These are phyloP conservation scores for Pythium chondricola DNA, from an alignment of 352 stramenopile genomes.

Conservation along the genomic window DNA sequence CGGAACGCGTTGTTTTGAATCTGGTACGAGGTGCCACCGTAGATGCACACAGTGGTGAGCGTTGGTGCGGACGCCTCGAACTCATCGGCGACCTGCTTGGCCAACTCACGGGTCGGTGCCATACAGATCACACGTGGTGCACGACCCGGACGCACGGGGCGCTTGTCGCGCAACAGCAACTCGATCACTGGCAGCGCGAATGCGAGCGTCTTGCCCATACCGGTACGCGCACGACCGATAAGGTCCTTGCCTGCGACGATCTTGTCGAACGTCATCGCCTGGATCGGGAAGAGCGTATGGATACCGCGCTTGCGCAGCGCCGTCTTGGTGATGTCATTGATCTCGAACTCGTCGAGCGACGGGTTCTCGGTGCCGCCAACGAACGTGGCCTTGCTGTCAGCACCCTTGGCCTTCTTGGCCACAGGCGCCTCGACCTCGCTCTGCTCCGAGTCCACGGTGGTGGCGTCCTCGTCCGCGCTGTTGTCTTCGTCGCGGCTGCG, in stretches of 20 bases:
- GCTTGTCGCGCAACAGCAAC: conserved; percentile 81
- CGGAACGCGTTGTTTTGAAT: conserved; percentile 86
- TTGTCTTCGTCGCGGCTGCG: conserved; percentile 34
- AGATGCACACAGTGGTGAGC: conserved; percentile 87
- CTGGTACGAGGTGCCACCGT: conserved; percentile 88
- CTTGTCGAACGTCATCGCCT: conserved; percentile 93
- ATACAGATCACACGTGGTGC: conserved; percentile 93
- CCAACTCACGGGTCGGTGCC: conserved; percentile 96
- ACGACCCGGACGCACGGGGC: conserved; percentile 59
- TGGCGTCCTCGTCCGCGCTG: conserved; percentile 14
- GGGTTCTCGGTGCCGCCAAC: conserved; percentile 59
- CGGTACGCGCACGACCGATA: conserved; percentile 95
- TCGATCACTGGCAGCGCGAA: conserved; percentile 96
- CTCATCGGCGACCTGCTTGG: conserved; percentile 93
- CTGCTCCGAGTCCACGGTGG: conserved; percentile 40
- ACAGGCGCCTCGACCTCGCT: conserved; percentile 37
- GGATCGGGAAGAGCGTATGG: conserved; percentile 87
- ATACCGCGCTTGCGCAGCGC: conserved; percentile 79
- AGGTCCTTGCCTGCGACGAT: conserved; percentile 95
- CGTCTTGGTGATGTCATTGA: conserved; percentile 49
- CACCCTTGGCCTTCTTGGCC: conserved; percentile 30
- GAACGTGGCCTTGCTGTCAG: conserved; percentile 18
- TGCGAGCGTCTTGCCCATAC: conserved; percentile 98
- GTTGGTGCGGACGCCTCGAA: conserved; percentile 79
- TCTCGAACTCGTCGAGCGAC: conserved; percentile 63